Conservation (phyloP, 345 rosid species). For the Bruguiera sexangula region DNA sequence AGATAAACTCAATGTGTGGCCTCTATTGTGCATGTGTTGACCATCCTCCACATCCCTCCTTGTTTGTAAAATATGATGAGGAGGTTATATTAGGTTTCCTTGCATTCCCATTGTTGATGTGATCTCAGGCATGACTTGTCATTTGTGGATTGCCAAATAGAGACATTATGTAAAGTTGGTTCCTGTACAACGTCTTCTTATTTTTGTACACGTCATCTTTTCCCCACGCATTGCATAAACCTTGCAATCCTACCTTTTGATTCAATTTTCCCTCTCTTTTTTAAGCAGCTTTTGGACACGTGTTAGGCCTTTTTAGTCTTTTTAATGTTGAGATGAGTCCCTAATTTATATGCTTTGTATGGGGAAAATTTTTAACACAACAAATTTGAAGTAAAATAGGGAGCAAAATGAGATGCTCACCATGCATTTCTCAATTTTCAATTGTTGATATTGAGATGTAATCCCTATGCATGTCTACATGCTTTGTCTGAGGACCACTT, state of each 20-base stretch:
- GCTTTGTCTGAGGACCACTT: background rate
- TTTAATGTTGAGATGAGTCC: background rate
- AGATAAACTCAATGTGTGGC: too few relatives aligned
- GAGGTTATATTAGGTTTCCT: background rate
- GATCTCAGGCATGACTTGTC: background rate
- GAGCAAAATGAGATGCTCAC: background rate
- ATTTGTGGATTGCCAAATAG: background rate
- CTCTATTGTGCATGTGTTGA: too few relatives aligned
- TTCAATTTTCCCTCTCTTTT: too few relatives aligned
- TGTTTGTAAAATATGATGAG: background rate
- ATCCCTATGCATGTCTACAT: background rate
- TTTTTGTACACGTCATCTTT: background rate
- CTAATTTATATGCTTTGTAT: background rate
- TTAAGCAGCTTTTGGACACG: background rate
- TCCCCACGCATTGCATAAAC: too few relatives aligned
- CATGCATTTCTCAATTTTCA: background rate
- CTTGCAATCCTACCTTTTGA: too few relatives aligned
- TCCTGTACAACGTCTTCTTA: background rate
- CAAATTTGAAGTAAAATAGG: conserved; percentile 12
- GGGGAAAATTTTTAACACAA: background rate
- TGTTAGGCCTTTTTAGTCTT: background rate
- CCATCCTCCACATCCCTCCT: too few relatives aligned
- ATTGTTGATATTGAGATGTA: background rate
- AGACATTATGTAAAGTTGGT: background rate
- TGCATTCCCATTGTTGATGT: background rate